Evolutionary conservation across 2,329 filamentous ascomycete genomes (phyloP).

Genomic region (Uncinocarpus reesii): DNA sequence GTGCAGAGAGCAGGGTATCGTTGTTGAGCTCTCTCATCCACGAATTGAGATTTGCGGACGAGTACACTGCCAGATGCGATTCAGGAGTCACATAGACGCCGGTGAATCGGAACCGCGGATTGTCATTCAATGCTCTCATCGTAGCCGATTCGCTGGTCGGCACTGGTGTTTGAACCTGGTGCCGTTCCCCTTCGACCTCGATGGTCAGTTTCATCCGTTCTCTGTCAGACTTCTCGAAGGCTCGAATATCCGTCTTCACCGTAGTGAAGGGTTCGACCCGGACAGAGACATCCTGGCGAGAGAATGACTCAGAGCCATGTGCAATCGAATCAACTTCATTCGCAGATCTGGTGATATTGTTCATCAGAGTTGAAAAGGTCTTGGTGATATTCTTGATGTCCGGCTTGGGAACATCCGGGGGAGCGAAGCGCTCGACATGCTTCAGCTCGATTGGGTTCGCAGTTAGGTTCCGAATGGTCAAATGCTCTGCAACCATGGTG

Average conservation of each 20-base stretch:
- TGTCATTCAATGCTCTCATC: slow-evolving; percentile 48
- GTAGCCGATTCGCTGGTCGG: slow-evolving; percentile 49
- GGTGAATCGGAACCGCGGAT: slow-evolving; percentile 49
- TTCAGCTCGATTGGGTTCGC: slow-evolving; percentile 61
- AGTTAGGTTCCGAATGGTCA: slow-evolving; percentile 36
- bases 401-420: slow-evolving; percentile 34
- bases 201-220: slow-evolving; percentile 69
- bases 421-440: slow-evolving; percentile 62
- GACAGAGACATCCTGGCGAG: slow-evolving; percentile 53
- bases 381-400: slow-evolving; percentile 37
- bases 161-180: slow-evolving; percentile 64
- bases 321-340: slow-evolving; percentile 37
- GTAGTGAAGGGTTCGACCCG: slow-evolving; percentile 58
- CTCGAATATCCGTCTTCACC: slow-evolving; percentile 51
- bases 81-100: slow-evolving; percentile 53
- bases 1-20: slow-evolving; percentile 60
- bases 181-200: slow-evolving; percentile 50
- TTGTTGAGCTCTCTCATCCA: slow-evolving; percentile 77
- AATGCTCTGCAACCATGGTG: slow-evolving; percentile 5
- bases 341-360: slow-evolving; percentile 31
- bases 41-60: slow-evolving; percentile 54
- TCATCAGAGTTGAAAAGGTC: slow-evolving; percentile 37
- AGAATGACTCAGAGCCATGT: slow-evolving; percentile 49
- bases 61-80: slow-evolving; percentile 53
- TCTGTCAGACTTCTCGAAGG: slow-evolving; percentile 46